Base-by-base conservation (phyloP, 306 rosid species). In the Quercus alba region DNA sequence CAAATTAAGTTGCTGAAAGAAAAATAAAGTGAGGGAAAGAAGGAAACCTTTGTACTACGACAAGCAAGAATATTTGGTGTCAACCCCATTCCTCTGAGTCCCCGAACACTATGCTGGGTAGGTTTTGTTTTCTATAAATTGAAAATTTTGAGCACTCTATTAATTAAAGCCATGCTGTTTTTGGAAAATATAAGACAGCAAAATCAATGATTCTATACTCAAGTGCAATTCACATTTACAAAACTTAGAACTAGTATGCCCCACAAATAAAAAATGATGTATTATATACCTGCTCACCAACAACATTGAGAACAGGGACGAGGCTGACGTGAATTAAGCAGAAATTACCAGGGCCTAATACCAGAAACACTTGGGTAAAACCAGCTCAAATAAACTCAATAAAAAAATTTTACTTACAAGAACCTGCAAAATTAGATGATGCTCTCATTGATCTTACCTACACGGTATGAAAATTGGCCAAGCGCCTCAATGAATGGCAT, bases 81-180 rank as follows among this genome's bases (percentile, higher is more conserved):
- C 89, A 93, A 85, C 71, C 97, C 97, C 80, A 89, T 85, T 78
- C 94, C 94, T 86, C 97, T 87, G 31, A 93, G 97, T 79, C 87
- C 97, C 21, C 97, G 92, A 78, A 93, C 97, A 77, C 97, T 93
- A 57, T 91, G 96, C 85, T 93, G 97, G 78, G 97, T 93, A 75
- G 97, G 97, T 81, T 93, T 93, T 73, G 97, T 93, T 89, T 93
- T 93, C 97, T 93, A 80, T 76, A 86, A 56, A 80, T 81, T 69
- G 55, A 80, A 78, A 44, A 30, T 23, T 73, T 49, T 35, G 46
- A 68, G 23, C 73, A 67, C 21, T 72, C 82, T 74, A 20, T 28
- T 76, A 78, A 46, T 15, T 41, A 57, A 31, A 31, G 73, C 66
- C 41, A 63, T 55, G 33, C 23, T 54, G 20, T 15, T 61, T 72